Evolutionary conservation across 192 early-diverging fungal genomes (phyloP).

Genomic region (Chytriomyces sp.): DNA sequence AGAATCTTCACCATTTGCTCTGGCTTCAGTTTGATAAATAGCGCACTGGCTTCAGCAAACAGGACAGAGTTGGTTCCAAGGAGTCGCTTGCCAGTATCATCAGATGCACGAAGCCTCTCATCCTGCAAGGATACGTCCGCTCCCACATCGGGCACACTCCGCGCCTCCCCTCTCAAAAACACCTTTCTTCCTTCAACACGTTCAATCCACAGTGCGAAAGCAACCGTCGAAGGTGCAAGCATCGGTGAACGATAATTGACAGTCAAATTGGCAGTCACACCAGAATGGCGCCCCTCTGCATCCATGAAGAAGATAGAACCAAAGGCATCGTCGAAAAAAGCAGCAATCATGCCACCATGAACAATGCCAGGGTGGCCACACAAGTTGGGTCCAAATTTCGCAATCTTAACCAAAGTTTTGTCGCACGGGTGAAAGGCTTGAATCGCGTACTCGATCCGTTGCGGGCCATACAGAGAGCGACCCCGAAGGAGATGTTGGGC

Average conservation of each 20-base stretch:
- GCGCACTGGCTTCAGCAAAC: constrained; percentile 22
- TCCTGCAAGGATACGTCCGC: not conserved
- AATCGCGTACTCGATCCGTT: constrained; percentile 25
- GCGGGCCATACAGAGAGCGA: constrained; percentile 7
- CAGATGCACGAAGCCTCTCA: not conserved
- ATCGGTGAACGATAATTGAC: constrained; percentile 31
- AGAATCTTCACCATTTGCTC: constrained; percentile 5
- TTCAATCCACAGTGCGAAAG: constrained; percentile 23
- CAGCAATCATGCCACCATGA: constrained; percentile 25
- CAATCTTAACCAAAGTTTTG: constrained; percentile 7
- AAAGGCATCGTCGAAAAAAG: constrained; percentile 35
- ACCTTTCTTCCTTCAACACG: constrained; percentile 28
- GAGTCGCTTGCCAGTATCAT: not conserved
- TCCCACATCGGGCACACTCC: not conserved
- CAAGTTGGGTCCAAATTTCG: constrained; percentile 7
- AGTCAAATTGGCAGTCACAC: constrained; percentile 31
- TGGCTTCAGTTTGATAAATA: constrained; percentile 16
- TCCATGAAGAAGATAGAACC: constrained; percentile 18
- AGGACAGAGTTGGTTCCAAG: no score
- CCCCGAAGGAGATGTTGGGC: not conserved
- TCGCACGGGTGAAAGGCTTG: not conserved
- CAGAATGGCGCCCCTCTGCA: not conserved
- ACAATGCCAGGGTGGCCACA: constrained; percentile 29
- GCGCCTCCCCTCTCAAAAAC: constrained; percentile 16
- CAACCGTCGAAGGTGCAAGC: constrained; percentile 10